phyloP scores from a whole-genome alignment of 331 rosid species.

The Quercus lobata region DNA sequence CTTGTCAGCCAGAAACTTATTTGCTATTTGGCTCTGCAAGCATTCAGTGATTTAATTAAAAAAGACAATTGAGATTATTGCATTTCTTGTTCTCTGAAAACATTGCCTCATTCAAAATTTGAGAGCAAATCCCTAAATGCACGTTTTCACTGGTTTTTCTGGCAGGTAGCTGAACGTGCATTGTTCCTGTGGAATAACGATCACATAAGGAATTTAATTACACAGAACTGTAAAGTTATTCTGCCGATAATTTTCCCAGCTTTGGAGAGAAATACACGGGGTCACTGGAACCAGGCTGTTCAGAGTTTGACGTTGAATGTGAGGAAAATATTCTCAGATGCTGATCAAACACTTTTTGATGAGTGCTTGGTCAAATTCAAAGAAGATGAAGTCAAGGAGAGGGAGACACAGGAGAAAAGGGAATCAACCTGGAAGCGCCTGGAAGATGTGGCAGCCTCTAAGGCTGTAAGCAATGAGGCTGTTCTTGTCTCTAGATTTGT shows the following conservation, averaged over 20 bases:
- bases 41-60: neutral
- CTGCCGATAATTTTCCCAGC: constrained; percentile 69
- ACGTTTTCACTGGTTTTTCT: constrained; percentile 15
- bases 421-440: constrained; percentile 59
- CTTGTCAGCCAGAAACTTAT: too few relatives aligned
- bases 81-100: too few relatives aligned
- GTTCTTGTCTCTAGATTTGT: constrained; percentile 42
- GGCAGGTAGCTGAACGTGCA: constrained; percentile 83
- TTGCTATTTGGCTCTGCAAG: too few relatives aligned
- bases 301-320: constrained; percentile 76
- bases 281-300: constrained; percentile 83
- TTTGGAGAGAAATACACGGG: constrained; percentile 53
- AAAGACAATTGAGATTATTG: too few relatives aligned
- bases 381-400: constrained; percentile 56
- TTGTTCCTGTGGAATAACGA: constrained; percentile 78
- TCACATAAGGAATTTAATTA: constrained; percentile 64
- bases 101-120: too few relatives aligned
- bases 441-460: constrained; percentile 60
- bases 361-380: constrained; percentile 53
- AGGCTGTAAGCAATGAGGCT: constrained; percentile 50
- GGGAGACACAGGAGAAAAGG: constrained; percentile 46
- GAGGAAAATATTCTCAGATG: constrained; percentile 63
- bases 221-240: constrained; percentile 53
- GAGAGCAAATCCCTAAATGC: neutral
- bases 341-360: constrained; percentile 53